Base-by-base conservation (phyloP, 495 filamentous ascomycete species). In the Aspergillus ostianus region DNA sequence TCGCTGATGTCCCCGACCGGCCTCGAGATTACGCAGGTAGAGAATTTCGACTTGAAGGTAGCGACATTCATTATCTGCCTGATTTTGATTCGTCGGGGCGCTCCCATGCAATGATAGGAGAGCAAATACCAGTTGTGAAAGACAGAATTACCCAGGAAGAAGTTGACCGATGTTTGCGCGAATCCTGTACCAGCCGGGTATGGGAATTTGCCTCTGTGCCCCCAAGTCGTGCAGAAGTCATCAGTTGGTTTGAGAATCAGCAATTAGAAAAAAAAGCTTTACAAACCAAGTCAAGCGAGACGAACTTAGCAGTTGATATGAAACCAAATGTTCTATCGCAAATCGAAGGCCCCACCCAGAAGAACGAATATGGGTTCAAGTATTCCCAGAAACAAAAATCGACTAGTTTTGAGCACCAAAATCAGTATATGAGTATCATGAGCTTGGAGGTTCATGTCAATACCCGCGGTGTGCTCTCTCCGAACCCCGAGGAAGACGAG, bases 381-480 rank as follows among this genome's bases (percentile, higher is more conserved):
- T 94, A 90, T 69, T 93, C 92, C 1, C 92, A 94, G 67, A 90
- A 88, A 64, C 73, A 79, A 54, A 84, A 85, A 66, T 85, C 87
- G 5, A 89, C 87, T 0, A 92, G 86, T 67, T 88, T 94, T 44
- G 83, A 89, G 63, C 89, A 93, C 61, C 91, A 96, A 69, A 84
- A 87, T 6, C 92, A 96, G 62, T 93, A 96, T 69, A 98, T 98
- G 92, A 96, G 90, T 72, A 90, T 85, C 36, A 93, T 98, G 92
- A 93, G 93, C 64, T 70, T 98, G 6, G 94, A 98, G 68, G 70
- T 98, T n/a, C 94, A 98, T 70, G 89, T 95, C 57, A 97, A 96
- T 69, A 96, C 90, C 6, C 82, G 92, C 47, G 91, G 85, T 17
- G 82, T 82, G 53, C 77, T 97, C 27, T 81, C 89, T 23, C 91